Base-by-base conservation (phyloP, 1,284 basidiomycete genomes). In the Hemileia vastatrix region DNA sequence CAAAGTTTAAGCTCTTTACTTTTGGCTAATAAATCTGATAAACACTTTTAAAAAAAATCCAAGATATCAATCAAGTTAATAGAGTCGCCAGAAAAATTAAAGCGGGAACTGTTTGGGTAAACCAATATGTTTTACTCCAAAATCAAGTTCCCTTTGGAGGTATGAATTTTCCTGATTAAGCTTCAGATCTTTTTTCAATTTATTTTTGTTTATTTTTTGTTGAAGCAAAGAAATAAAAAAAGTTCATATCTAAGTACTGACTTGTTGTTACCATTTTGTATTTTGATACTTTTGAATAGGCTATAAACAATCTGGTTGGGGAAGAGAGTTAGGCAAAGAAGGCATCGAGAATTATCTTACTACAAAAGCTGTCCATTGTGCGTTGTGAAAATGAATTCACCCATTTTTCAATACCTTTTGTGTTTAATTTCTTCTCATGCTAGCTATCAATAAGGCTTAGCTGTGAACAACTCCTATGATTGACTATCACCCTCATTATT, bases 21-120 rank as follows among this genome's bases (percentile, higher is more conserved):
- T n/a, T n/a, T n/a, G n/a, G n/a, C n/a, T n/a, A n/a, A n/a, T n/a
- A n/a, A n/a, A n/a, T n/a, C n/a, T 27, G 21, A 6, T 51, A 19
- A 23, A 6, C 18, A 19, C 13, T 51, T 51, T 4, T 51, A 24
- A 19, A 11, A 27, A 3, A 51, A 2, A 11, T 19, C 31, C 21
- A 13, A 51, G 49, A 51, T 27, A 27, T 51, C n/a, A 19, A 51
- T 19, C 24, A 66, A n/a, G 68, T 67, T 0, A 62, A 67, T 4
- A 49, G 68, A 2, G 57, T 68, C 56, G 58, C 68, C 1, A n/a
- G 54, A 4, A 64, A 40, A 5, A 65, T 71, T 49, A 52, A 71
- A 24, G 64, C 68, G 0, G 69, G 70, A 18, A 68, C 68, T 54
- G 60, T 72, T 23, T 67, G 70, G 2, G 64, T 71, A 55, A 72